These are phyloP conservation scores for Heritiera fomes DNA, from an alignment of 345 rosid species.

Conservation along the genomic window DNA sequence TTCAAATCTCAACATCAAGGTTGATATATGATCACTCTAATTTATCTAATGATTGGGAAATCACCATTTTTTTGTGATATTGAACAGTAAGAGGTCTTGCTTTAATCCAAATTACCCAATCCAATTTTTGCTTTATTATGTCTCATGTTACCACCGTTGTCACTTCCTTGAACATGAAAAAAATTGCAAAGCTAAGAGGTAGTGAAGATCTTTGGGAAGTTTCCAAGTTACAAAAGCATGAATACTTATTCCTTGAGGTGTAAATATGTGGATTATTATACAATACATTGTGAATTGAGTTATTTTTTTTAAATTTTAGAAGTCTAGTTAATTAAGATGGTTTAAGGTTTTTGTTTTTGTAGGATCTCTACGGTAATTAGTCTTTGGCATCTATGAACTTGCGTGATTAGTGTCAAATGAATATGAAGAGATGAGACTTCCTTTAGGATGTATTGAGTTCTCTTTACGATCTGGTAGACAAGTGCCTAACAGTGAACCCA, in stretches of 20 bases:
- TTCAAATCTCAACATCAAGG: slow-evolving; percentile 92
- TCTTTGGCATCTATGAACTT: slow-evolving; percentile 45
- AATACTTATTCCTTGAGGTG: slow-evolving; percentile 82
- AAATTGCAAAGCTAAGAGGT: slow-evolving; percentile 79
- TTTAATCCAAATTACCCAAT: background rate
- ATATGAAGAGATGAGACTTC: slow-evolving; percentile 69
- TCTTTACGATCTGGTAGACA: too few relatives aligned
- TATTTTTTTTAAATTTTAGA: background rate
- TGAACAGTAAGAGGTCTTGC: slow-evolving; percentile 63
- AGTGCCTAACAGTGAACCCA: too few relatives aligned
- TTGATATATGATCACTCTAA: slow-evolving; percentile 58
- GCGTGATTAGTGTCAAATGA: slow-evolving; percentile 62
- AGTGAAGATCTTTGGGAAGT: slow-evolving; percentile 98
- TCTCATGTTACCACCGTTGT: too few relatives aligned
- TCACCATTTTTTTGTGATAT: slow-evolving; percentile 78
- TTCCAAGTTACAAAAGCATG: slow-evolving; percentile 77
- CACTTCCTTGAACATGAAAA: slow-evolving; percentile 74
- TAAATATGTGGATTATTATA: background rate
- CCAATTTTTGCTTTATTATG: background rate
- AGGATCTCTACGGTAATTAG: slow-evolving; percentile 61
- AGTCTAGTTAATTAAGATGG: background rate
- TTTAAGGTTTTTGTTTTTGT: slow-evolving; percentile 14
- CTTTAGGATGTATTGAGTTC: background rate
- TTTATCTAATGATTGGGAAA: too few relatives aligned
- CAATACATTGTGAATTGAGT: background rate